Base-by-base conservation (phyloP, 192 early-diverging fungal genomes). In the Gigaspora rosea region DNA sequence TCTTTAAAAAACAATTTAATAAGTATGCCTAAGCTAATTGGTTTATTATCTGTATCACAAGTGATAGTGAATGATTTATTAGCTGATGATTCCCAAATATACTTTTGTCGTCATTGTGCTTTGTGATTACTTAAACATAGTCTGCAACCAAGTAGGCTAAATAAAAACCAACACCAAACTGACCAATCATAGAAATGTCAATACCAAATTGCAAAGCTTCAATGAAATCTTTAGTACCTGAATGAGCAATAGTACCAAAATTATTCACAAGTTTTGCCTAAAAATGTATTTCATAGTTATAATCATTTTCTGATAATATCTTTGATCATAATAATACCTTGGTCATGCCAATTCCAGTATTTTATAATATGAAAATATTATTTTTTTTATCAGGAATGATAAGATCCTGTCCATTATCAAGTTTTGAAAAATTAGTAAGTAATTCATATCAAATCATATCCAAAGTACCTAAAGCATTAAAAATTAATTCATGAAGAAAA, bases 91-190 rank as follows among this genome's bases (percentile, higher is more conserved):
- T 94, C 93, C 95, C 95, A 96, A 76, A 97, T 92, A 91, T 97
- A 96, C 80, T 97, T 86, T 95, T 93, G 80, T 96, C 95, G 84
- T 97, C 95, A 81, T 96, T 97, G 91, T 97, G 92, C 91, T 97
- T n/a, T n/a, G n/a, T n/a, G n/a, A n/a, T n/a, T n/a, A n/a, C n/a
- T n/a, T n/a, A n/a, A n/a, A n/a, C n/a, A 86, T 92, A 92, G 86
- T 99, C 98, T 79, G 96, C 97, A 80, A 98, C 96, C 77, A 99
- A 90, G 92, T 97, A 99, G 74, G 97, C 97, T 78, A 96, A 97
- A 94, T 98, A 99, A 95, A 99, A 98, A 90, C 98, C 98, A 71
- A 99, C 98, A 95, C 98, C 98, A 84, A 99, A 99, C 86, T 98
- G 97, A 84, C 97, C 98, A 86, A 99, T 98, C 95, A 99, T 97